Evolutionary conservation across 352 stramenopile species (phyloP).

Genomic region (Phytopythium litorale): DNA sequence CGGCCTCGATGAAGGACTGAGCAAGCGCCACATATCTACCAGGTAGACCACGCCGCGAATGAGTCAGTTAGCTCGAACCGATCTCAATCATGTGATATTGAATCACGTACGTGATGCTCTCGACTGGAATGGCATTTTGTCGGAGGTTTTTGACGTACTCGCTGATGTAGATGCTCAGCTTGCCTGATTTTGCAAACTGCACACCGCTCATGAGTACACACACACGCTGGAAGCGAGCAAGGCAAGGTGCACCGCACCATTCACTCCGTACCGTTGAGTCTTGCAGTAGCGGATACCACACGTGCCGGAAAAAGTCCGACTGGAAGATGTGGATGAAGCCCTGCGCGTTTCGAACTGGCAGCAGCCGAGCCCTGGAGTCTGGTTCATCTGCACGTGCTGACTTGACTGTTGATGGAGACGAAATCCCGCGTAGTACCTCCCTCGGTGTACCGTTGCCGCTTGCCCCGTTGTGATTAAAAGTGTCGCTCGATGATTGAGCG

Average conservation of each 20-base stretch:
- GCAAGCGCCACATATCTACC: constrained; percentile 52
- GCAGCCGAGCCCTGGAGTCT: neutral
- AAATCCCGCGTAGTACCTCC: neutral
- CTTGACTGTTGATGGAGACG: neutral
- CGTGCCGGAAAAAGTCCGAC: constrained; percentile 47
- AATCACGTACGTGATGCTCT: constrained; percentile 52
- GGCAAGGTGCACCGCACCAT: neutral
- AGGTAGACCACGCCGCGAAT: neutral
- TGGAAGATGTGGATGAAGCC: constrained; percentile 51
- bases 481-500: neutral
- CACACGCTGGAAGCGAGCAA: neutral
- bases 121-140: constrained; percentile 43
- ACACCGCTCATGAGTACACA: constrained; percentile 4
- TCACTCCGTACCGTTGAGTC: constrained; percentile 29
- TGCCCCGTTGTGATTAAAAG: neutral
- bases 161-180: constrained; percentile 52
- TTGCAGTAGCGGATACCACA: constrained; percentile 50
- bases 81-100: neutral
- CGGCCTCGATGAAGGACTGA: constrained; percentile 40
- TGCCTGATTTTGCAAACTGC: constrained; percentile 31
- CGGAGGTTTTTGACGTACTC: constrained; percentile 66
- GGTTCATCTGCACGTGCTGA: neutral
- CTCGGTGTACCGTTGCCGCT: neutral
- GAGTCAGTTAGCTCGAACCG: neutral
- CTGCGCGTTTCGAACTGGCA: constrained; percentile 26